phyloP scores from a whole-genome alignment of 768 basidiomycete species.

The Plicaturopsis crispa region DNA sequence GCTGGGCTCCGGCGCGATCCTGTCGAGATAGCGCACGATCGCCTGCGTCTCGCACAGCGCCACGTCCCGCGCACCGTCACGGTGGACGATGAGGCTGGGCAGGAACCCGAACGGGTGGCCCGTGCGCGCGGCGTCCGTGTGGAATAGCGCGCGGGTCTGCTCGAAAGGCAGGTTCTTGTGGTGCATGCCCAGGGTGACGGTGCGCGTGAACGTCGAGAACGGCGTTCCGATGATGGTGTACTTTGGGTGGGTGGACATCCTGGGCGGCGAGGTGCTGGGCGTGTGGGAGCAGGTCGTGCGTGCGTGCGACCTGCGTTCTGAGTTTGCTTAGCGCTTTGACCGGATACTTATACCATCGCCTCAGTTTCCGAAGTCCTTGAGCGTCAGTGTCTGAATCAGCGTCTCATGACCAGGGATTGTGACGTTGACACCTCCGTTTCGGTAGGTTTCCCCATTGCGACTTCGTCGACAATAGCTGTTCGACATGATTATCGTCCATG shows the following conservation, averaged over 20 bases:
- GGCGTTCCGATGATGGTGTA: constrained; percentile 23
- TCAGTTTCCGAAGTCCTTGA: too few relatives aligned
- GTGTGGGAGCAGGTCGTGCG: too few relatives aligned
- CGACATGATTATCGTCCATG: too few relatives aligned
- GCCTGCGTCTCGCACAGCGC: constrained; percentile 20
- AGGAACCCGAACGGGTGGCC: constrained; percentile 23
- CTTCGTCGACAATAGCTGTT: too few relatives aligned
- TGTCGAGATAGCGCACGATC: constrained; percentile 21
- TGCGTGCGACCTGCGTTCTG: too few relatives aligned
- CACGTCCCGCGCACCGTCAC: constrained; percentile 15
- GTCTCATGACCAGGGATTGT: too few relatives aligned
- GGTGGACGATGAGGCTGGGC: constrained; percentile 21
- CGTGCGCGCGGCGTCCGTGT: constrained; percentile 19
- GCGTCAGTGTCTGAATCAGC: too few relatives aligned
- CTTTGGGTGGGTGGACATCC: constrained; percentile 13
- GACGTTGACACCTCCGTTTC: too few relatives aligned
- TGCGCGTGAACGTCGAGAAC: constrained; percentile 23
- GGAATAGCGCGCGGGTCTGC: constrained; percentile 17
- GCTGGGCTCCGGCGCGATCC: constrained; percentile 18
- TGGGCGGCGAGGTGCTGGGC: neutral
- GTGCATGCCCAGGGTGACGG: constrained; percentile 20
- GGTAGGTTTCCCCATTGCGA: too few relatives aligned
- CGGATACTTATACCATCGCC: too few relatives aligned
- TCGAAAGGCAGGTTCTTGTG: constrained; percentile 19
- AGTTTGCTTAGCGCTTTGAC: too few relatives aligned